phyloP scores from a whole-genome alignment of 805 yeast genomes.

The Isabelozyma rhagii region DNA sequence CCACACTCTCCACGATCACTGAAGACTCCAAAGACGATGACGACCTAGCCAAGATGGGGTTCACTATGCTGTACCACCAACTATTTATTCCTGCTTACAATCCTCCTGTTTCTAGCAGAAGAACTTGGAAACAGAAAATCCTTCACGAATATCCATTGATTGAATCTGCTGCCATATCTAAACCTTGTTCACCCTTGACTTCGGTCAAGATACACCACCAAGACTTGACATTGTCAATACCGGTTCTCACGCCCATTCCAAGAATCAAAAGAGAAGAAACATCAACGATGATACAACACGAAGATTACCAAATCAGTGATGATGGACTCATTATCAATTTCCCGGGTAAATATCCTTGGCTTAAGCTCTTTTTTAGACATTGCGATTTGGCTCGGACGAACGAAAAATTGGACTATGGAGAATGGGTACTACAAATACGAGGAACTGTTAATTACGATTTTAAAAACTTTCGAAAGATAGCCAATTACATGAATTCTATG shows the following conservation, averaged over 20 bases:
- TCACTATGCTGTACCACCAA: not conserved
- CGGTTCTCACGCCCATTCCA: not conserved
- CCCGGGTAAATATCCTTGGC: not conserved
- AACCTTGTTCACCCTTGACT: not conserved
- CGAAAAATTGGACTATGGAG: not conserved
- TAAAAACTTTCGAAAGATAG: not conserved
- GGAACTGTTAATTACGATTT: not conserved
- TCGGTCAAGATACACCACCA: not conserved
- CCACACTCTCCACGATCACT: not conserved
- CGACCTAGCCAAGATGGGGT: not conserved
- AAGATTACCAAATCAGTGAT: not conserved
- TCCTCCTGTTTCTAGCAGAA: not conserved
- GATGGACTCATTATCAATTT: not conserved
- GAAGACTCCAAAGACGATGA: not conserved
- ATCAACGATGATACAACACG: not conserved
- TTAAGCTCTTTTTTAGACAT: not conserved
- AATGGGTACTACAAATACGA: not conserved
- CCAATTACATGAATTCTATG: constrained; percentile 1
- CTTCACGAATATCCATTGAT: not conserved
- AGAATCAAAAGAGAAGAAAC: not conserved
- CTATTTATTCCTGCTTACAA: not conserved
- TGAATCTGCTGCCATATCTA: not conserved
- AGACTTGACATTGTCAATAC: not conserved
- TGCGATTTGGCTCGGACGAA: not conserved
- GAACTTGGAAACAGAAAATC: not conserved